A percentile compares a stretch with the other conserved stretches of the same genome.
Evolutionary conservation across 768 basidiomycete species (phyloP).

Genomic region (Amanita pallidorosea): DNA sequence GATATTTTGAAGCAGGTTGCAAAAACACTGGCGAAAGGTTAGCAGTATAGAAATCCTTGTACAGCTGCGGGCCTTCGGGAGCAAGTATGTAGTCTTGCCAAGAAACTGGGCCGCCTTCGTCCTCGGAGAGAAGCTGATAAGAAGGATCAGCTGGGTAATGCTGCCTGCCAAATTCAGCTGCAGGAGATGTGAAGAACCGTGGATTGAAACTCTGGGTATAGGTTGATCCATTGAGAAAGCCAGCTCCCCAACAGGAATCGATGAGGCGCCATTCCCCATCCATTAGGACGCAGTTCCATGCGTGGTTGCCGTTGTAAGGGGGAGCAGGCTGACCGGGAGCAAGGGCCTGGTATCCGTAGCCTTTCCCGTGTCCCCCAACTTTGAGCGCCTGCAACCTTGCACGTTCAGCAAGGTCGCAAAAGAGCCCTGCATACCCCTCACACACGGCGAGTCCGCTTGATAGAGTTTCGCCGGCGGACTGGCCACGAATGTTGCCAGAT

Average conservation of each 20-base stretch:
- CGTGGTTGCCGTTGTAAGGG: slow-evolving; percentile 29
- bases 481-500: slow-evolving; percentile 24
- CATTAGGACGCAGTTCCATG: slow-evolving; percentile 36
- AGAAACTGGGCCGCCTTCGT: slow-evolving; percentile 24
- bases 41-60: slow-evolving; percentile 22
- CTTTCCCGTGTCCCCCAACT: slow-evolving; percentile 36
- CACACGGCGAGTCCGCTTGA: slow-evolving; percentile 36
- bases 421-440: slow-evolving; percentile 38
- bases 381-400: slow-evolving; percentile 29
- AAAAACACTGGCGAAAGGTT: slow-evolving; percentile 21
- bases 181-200: slow-evolving; percentile 30
- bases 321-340: slow-evolving; percentile 23
- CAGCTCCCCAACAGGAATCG: slow-evolving; percentile 40
- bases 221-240: slow-evolving; percentile 22
- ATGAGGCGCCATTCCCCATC: slow-evolving; percentile 36
- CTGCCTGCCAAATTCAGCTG: slow-evolving; percentile 29
- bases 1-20: slow-evolving; percentile 21
- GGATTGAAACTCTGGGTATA: slow-evolving; percentile 27
- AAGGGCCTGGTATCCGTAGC: slow-evolving; percentile 26
- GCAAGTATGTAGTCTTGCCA: slow-evolving; percentile 38
- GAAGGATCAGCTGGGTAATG: slow-evolving; percentile 35
- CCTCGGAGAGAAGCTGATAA: slow-evolving; percentile 29
- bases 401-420: slow-evolving; percentile 24
- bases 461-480: slow-evolving; percentile 28
- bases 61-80: slow-evolving; percentile 26